Conservation (phyloP, 2,329 filamentous ascomycete species). For the Sarocladiaceae sp. region DNA sequence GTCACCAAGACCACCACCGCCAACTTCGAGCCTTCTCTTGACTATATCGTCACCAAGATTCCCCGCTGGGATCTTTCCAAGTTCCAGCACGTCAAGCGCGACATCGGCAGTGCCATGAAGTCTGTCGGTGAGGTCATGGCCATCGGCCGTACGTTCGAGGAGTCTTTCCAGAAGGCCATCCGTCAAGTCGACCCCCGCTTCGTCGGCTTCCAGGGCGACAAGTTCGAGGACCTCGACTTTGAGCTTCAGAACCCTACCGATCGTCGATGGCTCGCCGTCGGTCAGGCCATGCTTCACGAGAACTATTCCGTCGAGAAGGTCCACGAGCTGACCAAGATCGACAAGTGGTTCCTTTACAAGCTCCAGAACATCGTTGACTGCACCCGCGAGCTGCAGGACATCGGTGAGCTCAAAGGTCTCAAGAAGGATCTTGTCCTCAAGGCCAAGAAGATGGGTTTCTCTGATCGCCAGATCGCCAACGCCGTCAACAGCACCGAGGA, state of each 20-base stretch:
- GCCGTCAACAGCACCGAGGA: conserved; percentile 85
- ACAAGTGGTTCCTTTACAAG: conserved; percentile 99
- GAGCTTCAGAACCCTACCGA: conserved; percentile 91
- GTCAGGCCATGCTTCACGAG: conserved; percentile 96
- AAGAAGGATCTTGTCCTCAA: conserved; percentile 85
- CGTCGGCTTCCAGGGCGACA: conserved; percentile 89
- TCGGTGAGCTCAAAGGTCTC: conserved; percentile 76
- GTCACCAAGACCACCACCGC: conserved; percentile 98
- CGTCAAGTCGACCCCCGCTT: conserved; percentile 92
- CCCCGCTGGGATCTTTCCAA: conserved; percentile 97
- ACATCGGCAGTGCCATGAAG: conserved; percentile 98
- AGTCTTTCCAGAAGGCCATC: conserved; percentile 98
- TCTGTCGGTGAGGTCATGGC: conserved; percentile 99
- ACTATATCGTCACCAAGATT: conserved; percentile 99
- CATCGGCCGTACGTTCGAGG: conserved; percentile 96
- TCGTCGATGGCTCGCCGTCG: conserved; percentile 93
- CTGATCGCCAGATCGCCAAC: conserved; percentile 87
- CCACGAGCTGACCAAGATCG: conserved; percentile 94
- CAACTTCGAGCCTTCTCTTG: conserved; percentile 95
- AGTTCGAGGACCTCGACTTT: conserved; percentile 89
- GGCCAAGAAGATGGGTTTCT: conserved; percentile 98
- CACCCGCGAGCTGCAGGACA: conserved; percentile 77
- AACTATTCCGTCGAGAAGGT: conserved; percentile 89
- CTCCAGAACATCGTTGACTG: conserved; percentile 95
- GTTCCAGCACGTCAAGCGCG: conserved; percentile 97